Evolutionary conservation across 2,329 filamentous ascomycete genomes (phyloP), one percentile per base, ranked within the genome.

Genomic region (Alternaria alternata): DNA sequence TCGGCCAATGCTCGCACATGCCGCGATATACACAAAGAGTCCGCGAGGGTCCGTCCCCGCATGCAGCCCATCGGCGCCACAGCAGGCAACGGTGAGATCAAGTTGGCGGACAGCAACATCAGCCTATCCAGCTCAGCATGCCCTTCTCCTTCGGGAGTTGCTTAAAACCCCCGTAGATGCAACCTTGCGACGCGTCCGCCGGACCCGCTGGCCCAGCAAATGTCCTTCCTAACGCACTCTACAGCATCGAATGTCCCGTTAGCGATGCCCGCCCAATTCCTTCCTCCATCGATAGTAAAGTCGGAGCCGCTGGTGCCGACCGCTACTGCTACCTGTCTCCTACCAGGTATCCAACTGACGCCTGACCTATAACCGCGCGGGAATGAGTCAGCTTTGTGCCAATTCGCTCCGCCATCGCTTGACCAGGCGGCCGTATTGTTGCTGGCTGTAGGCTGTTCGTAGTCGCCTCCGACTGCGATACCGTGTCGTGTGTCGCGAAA

Each of bases 171-270:
- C 8, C 20, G 34, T 34, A 60, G 26, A 24, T 38, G 38, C 47
- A 74, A 47, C 5, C 60, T 57, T 8, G 64, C 71, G 20, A 74
- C 67, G 30, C 67, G 57, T 7, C 72, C 72, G 18, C 58, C 47
- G 2, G 69, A 66, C 12, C 72, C 72, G 9, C 69, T 71, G 4
- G 72, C 71, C 71, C 72, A 75, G 47, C 72, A 75, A 2, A 58
- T 38, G 28, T 54, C 20, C 14, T 41, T 62, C 7, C 28, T 47
- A 5, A 69, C 32, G 54, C 72, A 75, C 28, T 72, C 68, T 1
- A 75, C 69, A 18, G 68, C 65, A 54, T 74, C 69, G 32, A 75
- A 74, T 2, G 71, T 70, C 8, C 70, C 70, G 49, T 74, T 75
- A 18, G 64, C 68, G 14, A 75, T 62, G 1, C 24, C 42, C 8